Base-by-base conservation (phyloP, 768 basidiomycete species). In the Asterophora parasitica region DNA sequence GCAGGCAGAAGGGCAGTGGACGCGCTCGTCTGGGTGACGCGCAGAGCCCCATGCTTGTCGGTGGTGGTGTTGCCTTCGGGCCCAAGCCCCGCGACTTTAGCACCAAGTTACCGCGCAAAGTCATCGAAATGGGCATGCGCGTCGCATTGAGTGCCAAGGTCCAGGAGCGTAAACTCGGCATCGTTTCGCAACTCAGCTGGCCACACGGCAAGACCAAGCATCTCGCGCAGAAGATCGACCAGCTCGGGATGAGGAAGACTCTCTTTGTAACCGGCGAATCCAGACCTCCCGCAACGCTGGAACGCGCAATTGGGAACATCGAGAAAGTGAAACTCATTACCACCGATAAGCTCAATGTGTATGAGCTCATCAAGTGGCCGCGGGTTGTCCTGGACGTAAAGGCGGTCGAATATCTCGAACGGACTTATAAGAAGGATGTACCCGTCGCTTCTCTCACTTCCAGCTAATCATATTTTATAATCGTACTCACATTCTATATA, bases 11-110 rank as follows among this genome's bases (percentile, higher is more conserved):
- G 66, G 95, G 95, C 7, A 78, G 82, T 12, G 95, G 96, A 50
- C 75, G 67, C 55, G 96, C 96, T 8, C 90, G 96, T 62, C 71
- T 96, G 8, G 95, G 94, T 39, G 92, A 93, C 57, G 81, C 74
- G 1, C 88, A 91, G 58, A 87, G 82, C 63, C 92, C 91, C 1
- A 89, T 92, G 77, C 78, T 85, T 46, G 76, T 84, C 27, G 95
- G 95, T 28, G 96, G 96, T 67, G 96, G 95, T 56, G 79, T 88
- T 33, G 91, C 91, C 5, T 93, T 92, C 51, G 92, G 92, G 26
- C 91, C 92, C 0, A 86, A 90, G 61, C 90, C 92, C 2, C 80
- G 92, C 41, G 89, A 96, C 63, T 97, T 94, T 65, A 82, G 87
- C 58, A 92, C 92, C 15, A 86, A 89, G 54, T 77, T 99, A 31